Percentiles rank a stretch among this genome's conserved stretches.
Conservation (phyloP, 257 asterid genomes). For the Cruciata laevipes region DNA sequence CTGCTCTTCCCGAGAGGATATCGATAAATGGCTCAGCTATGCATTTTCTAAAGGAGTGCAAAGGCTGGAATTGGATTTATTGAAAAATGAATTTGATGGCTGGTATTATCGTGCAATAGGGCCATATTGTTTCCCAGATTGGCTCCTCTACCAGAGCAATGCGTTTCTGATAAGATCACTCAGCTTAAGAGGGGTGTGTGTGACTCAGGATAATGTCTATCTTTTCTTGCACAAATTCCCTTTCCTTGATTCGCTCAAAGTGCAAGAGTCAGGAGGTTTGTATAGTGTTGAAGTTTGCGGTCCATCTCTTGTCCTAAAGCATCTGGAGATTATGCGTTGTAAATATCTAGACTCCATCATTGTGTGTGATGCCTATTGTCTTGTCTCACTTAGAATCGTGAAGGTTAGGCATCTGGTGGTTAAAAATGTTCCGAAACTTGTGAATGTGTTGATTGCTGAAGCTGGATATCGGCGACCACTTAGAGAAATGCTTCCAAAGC, state of each 20-base stretch:
- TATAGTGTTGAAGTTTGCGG: background rate
- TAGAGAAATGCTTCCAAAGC: background rate
- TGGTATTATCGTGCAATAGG: background rate
- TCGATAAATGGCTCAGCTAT: background rate
- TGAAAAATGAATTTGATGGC: background rate
- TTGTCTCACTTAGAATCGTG: conserved; percentile 29
- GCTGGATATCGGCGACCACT: background rate
- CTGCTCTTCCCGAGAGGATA: background rate
- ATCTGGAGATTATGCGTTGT: conserved; percentile 10
- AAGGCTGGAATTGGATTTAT: background rate
- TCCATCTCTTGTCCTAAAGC: background rate
- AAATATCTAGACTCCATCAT: conserved; percentile 21
- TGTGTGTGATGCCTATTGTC: conserved; percentile 25
- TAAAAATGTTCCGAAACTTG: background rate
- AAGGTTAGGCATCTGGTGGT: background rate
- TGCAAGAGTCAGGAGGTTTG: background rate
- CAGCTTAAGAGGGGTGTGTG: background rate
- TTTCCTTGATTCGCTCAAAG: background rate
- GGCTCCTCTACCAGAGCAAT: background rate
- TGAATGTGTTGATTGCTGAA: background rate
- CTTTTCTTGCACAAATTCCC: conserved; percentile 3
- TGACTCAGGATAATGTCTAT: background rate
- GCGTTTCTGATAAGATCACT: background rate
- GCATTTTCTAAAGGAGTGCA: background rate
- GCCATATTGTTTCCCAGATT: background rate